Conservation (phyloP, 441 rosid species). For the Viola pubescens region DNA sequence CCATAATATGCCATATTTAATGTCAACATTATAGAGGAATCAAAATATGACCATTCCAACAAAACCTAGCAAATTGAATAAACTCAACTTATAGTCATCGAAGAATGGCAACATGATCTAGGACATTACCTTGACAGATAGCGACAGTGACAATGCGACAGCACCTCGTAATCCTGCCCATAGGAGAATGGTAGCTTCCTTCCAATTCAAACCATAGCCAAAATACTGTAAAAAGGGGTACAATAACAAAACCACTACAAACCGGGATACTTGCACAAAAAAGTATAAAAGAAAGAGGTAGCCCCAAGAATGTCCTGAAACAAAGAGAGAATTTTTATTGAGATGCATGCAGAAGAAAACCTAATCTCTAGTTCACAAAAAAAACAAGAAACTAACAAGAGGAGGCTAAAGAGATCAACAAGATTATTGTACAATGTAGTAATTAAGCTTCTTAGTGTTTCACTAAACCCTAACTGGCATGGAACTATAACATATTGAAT, state of each 20-base stretch:
- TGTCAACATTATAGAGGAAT: too few relatives aligned
- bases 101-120: too few relatives aligned
- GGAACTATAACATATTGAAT: too few relatives aligned
- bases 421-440: too few relatives aligned
- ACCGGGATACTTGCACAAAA: constrained; percentile 62
- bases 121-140: constrained; percentile 89
- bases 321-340: constrained; percentile 9
- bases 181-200: constrained; percentile 69
- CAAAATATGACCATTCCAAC: constrained; percentile 10
- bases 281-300: constrained; percentile 65
- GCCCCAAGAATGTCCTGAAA: constrained; percentile 72
- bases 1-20: constrained; percentile 41
- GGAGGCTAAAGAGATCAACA: too few relatives aligned
- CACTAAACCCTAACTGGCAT: too few relatives aligned
- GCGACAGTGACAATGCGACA: constrained; percentile 80
- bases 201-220: constrained; percentile 97
- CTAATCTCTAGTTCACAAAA: neutral
- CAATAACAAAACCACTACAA: constrained; percentile 55
- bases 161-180: constrained; percentile 98
- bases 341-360: neutral
- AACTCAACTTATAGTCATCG: neutral
- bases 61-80: neutral
- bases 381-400: too few relatives aligned
- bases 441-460: too few relatives aligned
- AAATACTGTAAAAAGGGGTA: too few relatives aligned